These are phyloP conservation scores for Cicer bijugum DNA, from an alignment of 306 rosid genomes.

Conservation along the genomic window DNA sequence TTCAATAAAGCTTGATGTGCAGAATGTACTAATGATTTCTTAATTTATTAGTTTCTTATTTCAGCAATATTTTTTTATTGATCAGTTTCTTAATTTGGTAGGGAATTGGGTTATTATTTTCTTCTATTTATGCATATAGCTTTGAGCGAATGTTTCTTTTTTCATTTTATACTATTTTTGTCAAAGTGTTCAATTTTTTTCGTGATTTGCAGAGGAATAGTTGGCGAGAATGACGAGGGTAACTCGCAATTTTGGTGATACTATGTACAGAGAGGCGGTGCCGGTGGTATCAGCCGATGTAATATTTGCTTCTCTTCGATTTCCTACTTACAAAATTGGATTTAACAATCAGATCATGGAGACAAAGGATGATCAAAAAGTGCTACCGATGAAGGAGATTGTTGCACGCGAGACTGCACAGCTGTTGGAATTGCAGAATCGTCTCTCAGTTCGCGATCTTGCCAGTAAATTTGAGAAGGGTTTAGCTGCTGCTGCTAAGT, in stretches of 20 bases:
- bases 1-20: constrained; percentile 22
- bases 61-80: not conserved
- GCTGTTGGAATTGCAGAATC: constrained; percentile 89
- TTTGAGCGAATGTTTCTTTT: constrained; percentile 22
- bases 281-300: constrained; percentile 86
- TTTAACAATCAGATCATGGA: constrained; percentile 83
- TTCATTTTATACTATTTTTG: constrained; percentile 1
- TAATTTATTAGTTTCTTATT: constrained; percentile 7
- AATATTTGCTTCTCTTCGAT: constrained; percentile 76
- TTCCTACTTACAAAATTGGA: constrained; percentile 88
- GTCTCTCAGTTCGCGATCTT: constrained; percentile 95
- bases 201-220: constrained; percentile 54
- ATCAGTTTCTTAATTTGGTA: not conserved
- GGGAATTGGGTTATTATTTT: constrained; percentile 20
- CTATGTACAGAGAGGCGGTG: constrained; percentile 77
- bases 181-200: constrained; percentile 35
- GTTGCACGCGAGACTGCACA: constrained; percentile 92
- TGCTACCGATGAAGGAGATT: constrained; percentile 86
- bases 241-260: constrained; percentile 75
- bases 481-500: constrained; percentile 95
- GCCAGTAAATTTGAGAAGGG: constrained; percentile 95
- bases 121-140: constrained; percentile 25
- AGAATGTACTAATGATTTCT: constrained; percentile 10
- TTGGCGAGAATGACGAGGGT: constrained; percentile 73
- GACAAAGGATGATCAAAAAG: constrained; percentile 73